Evolutionary conservation across 2,329 filamentous ascomycete genomes (phyloP), one percentile per base, ranked within the genome.

Genomic region (Bimuria novae-zelandiae): DNA sequence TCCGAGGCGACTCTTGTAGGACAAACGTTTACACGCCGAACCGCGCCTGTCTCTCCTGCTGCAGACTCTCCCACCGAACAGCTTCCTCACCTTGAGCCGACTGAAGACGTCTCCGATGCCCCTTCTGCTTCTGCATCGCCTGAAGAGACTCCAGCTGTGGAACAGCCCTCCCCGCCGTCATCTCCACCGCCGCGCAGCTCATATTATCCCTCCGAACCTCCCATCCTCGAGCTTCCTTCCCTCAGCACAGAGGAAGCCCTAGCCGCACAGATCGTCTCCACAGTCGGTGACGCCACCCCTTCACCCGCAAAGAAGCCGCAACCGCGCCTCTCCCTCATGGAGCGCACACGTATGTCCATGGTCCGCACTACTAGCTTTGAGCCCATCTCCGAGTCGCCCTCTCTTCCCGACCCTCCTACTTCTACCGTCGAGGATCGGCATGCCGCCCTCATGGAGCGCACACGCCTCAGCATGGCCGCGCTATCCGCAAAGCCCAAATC

Each of bases 391-490:
- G 65, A 66, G 53, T 68, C 54, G 1, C 57, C 53, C 14, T 59
- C 57, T 10, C 54, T 60, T 19, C 60, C 52, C 27, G 52, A 54
- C 42, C 57, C 57, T 23, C 59, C 56, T 14, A 49, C 48, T 40
- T 40, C 51, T 58, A 5, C 33, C 33, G 19, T n/a, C 37, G 36
- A 16, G 12, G 55, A 79, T 49, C 64, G 56, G 11, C 64, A 64
- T 55, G 51, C 64, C n/a, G 77, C 87, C 0, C 63, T 74, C 30
- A 82, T 88, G 3, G 91, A 91, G 67, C 87, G 92, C 42, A 95
- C 92, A 0, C 85, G 89, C 16, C 80, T 91, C 49, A 92, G 90
- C 16, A 93, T 96, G 86, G 84, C 87, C 0, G 80, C 85, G 3
- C 77, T 83, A 41, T 81, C 84, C 1, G 59, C 64, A 3, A 60